A percentile compares a stretch with the other conserved stretches of the same genome.
These are phyloP conservation scores for Peronospora farinosa DNA, from an alignment of 352 stramenopile species.

Conservation along the genomic window DNA sequence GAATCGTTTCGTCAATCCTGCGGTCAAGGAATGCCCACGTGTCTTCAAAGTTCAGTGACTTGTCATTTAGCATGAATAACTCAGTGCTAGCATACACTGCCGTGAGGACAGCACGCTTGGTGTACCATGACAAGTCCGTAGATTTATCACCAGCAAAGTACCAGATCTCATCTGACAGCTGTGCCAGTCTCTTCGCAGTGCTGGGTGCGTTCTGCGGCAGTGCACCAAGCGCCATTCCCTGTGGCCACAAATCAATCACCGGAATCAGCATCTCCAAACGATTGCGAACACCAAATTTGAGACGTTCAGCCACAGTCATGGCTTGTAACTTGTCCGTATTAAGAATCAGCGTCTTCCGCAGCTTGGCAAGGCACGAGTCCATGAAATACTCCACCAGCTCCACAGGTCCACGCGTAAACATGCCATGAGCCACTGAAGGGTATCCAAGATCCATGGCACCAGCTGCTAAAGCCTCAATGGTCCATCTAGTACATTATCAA, in stretches of 20 bases:
- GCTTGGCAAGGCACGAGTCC: slow-evolving; percentile 57
- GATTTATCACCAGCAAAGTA: slow-evolving; percentile 84
- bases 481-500: slow-evolving; percentile 46
- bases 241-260: slow-evolving; percentile 55
- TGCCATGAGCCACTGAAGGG: slow-evolving; percentile 76
- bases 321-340: slow-evolving; percentile 55
- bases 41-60: slow-evolving; percentile 63
- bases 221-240: slow-evolving; percentile 76
- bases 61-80: slow-evolving; percentile 81
- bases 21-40: slow-evolving; percentile 82
- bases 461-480: slow-evolving; percentile 60
- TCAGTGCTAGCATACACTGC: slow-evolving; percentile 78
- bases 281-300: slow-evolving; percentile 74
- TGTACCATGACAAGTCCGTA: slow-evolving; percentile 81
- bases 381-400: slow-evolving; percentile 85
- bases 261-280: slow-evolving; percentile 62
- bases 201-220: slow-evolving; percentile 64
- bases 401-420: slow-evolving; percentile 70
- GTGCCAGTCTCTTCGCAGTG: slow-evolving; percentile 64
- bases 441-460: slow-evolving; percentile 61
- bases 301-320: slow-evolving; percentile 68
- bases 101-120: slow-evolving; percentile 73
- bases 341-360: slow-evolving; percentile 50
- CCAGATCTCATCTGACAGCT: slow-evolving; percentile 81
- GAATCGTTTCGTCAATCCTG: slow-evolving; percentile 75